Conservation (phyloP, 371 early-diverging fungal species). For the Mortierella sp. region DNA sequence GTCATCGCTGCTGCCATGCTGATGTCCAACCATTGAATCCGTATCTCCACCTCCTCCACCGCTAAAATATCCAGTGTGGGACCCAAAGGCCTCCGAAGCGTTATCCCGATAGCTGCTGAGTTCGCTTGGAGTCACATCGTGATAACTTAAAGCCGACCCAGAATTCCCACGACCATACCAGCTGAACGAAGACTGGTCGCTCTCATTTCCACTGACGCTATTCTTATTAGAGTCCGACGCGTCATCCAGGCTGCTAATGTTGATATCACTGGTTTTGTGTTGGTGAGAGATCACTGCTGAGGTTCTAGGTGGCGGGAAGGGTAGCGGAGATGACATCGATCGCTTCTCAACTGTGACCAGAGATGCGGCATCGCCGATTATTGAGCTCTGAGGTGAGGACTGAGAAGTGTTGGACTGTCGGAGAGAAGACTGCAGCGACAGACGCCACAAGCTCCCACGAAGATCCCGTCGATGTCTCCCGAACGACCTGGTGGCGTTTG, state of each 20-base stretch:
- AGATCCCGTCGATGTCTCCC: slow-evolving; percentile 23
- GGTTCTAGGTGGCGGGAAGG: not conserved
- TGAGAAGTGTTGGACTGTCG: slow-evolving; percentile 22
- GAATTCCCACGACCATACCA: slow-evolving; percentile 49
- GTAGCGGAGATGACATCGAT: not conserved
- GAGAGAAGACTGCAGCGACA: slow-evolving; percentile 32
- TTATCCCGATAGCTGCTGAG: slow-evolving; percentile 26
- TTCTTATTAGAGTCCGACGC: slow-evolving; percentile 3
- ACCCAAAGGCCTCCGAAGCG: slow-evolving; percentile 7
- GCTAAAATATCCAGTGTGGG: not conserved
- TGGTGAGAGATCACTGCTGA: not conserved
- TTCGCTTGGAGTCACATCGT: slow-evolving; percentile 40
- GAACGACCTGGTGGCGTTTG: slow-evolving; percentile 11
- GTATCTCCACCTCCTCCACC: slow-evolving; percentile 1
- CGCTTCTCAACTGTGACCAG: slow-evolving; percentile 6
- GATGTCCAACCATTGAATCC: not conserved
- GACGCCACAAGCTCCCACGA: slow-evolving; percentile 27
- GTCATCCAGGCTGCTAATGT: slow-evolving; percentile 14
- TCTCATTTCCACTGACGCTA: slow-evolving; percentile 21
- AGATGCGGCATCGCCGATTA: slow-evolving; percentile 16
- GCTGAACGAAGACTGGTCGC: slow-evolving; percentile 34
- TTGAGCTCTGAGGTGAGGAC: slow-evolving; percentile 20
- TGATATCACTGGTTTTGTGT: slow-evolving; percentile 10
- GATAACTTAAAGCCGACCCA: slow-evolving; percentile 42
- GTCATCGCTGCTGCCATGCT: not conserved